These are phyloP conservation scores for Scheffersomyces illinoinensis DNA, from an alignment of 1,139 yeast genomes.

Conservation along the genomic window DNA sequence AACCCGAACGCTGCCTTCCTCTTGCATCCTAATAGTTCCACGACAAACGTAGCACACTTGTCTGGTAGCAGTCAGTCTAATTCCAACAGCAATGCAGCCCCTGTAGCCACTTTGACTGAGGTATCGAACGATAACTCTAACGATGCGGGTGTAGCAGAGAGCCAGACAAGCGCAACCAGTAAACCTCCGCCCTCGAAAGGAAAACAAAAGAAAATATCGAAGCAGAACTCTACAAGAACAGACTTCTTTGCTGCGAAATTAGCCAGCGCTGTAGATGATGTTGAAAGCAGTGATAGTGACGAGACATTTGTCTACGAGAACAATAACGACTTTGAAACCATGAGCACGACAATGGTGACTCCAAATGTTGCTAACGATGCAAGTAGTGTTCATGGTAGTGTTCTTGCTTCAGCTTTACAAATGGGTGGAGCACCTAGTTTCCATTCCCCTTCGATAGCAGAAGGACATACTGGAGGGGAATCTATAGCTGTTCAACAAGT, in stretches of 20 bases:
- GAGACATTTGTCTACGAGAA: constrained; percentile 93
- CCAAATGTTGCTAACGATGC: constrained; percentile 9
- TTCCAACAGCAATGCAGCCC: constrained; percentile 1
- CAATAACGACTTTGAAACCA: constrained; percentile 23
- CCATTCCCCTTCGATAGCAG: constrained; percentile 6
- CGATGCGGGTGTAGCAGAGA: not conserved
- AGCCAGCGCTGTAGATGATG: constrained; percentile 93
- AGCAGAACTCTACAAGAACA: constrained; percentile 58
- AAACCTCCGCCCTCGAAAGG: constrained; percentile 4
- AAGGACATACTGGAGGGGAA: constrained; percentile 2
- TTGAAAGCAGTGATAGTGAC: constrained; percentile 81
- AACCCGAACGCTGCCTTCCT: constrained; percentile 1
- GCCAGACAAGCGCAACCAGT: not conserved
- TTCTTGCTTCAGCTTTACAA: constrained; percentile 1
- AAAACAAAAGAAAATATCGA: constrained; percentile 14
- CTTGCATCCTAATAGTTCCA: constrained; percentile 4
- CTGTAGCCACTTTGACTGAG: not conserved
- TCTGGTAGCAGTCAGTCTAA: not conserved
- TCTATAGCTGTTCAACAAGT: not conserved
- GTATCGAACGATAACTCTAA: not conserved
- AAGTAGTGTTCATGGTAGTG: constrained; percentile 13
- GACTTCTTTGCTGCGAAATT: constrained; percentile 92
- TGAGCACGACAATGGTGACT: constrained; percentile 7
- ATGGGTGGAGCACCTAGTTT: constrained; percentile 4
- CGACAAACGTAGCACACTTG: constrained; percentile 4